Conservation (phyloP, 2,329 filamentous ascomycete species). For the Aspergillus fischeri region DNA sequence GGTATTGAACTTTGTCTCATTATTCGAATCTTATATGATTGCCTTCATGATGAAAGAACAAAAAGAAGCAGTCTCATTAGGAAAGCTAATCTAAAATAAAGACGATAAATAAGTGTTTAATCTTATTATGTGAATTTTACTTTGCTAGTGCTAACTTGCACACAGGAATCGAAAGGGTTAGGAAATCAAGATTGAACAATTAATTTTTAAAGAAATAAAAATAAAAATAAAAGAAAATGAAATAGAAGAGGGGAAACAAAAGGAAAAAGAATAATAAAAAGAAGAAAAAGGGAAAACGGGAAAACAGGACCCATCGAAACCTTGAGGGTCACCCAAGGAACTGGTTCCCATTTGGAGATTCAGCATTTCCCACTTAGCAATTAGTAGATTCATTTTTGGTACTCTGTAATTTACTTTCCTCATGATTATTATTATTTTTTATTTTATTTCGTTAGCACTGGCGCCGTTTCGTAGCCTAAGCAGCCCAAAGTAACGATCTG, state of each 20-base stretch:
- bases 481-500: slow-evolving; percentile 34
- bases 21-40: not conserved
- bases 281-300: slow-evolving; percentile 9
- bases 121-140: not conserved
- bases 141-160: not conserved
- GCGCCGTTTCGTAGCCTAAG: slow-evolving; percentile 27
- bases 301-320: slow-evolving; percentile 12
- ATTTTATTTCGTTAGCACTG: slow-evolving; percentile 14
- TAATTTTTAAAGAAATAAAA: not conserved
- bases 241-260: not conserved
- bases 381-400: slow-evolving; percentile 1
- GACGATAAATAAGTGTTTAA: not conserved
- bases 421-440: slow-evolving; percentile 9
- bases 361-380: slow-evolving; percentile 6
- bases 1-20: not conserved
- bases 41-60: not conserved
- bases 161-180: not conserved
- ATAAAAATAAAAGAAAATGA: not conserved
- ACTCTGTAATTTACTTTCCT: slow-evolving; percentile 1
- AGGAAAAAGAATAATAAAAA: slow-evolving; percentile 1
- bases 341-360: slow-evolving; percentile 29
- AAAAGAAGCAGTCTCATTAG: not conserved
- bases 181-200: not conserved
- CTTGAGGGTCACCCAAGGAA: slow-evolving; percentile 27
- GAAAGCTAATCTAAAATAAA: not conserved